A percentile compares a stretch with the other conserved stretches of the same genome.
Evolutionary conservation across 371 early-diverging fungal species (phyloP).

Genomic region (Mucor indicus): DNA sequence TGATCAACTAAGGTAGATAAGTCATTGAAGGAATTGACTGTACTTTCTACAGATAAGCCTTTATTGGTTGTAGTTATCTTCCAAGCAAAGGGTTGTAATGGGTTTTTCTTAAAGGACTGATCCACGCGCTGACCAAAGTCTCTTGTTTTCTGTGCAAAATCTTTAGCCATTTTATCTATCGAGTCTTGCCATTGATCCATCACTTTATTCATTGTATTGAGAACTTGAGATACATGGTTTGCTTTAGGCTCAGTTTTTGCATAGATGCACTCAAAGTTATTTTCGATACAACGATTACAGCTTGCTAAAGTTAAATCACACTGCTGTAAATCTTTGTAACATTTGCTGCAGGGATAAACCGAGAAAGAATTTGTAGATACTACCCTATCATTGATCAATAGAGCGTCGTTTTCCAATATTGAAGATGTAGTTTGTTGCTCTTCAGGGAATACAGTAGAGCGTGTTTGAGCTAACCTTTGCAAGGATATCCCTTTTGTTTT

Average conservation of each 20-base stretch:
- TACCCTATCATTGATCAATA: conserved; percentile 1
- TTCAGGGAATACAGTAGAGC: neutral
- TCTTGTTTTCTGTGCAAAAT: conserved; percentile 43
- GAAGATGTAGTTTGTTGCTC: too few relatives aligned
- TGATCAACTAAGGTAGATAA: conserved; percentile 46
- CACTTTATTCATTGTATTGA: conserved; percentile 50
- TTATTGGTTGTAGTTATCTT: conserved; percentile 44
- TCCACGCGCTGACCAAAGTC: conserved; percentile 36
- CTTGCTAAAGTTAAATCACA: conserved; percentile 42
- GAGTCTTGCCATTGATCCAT: conserved; percentile 56
- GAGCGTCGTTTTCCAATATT: neutral
- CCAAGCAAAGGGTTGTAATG: conserved; percentile 39
- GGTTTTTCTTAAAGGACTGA: conserved; percentile 40
- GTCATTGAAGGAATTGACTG: conserved; percentile 44
- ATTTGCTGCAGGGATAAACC: conserved; percentile 49
- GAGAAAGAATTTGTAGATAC: conserved; percentile 40
- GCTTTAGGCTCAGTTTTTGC: conserved; percentile 48
- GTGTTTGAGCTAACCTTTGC: conserved; percentile 11
- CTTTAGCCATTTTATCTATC: conserved; percentile 46
- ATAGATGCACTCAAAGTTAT: conserved; percentile 36
- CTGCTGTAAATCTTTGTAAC: conserved; percentile 48
- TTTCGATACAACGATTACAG: conserved; percentile 38
- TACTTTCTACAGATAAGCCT: conserved; percentile 47
- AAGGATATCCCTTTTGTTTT: conserved; percentile 8
- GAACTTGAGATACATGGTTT: conserved; percentile 49